Evolutionary conservation across 495 filamentous ascomycete species (phyloP).

Genomic region (Oidiodendron maius): DNA sequence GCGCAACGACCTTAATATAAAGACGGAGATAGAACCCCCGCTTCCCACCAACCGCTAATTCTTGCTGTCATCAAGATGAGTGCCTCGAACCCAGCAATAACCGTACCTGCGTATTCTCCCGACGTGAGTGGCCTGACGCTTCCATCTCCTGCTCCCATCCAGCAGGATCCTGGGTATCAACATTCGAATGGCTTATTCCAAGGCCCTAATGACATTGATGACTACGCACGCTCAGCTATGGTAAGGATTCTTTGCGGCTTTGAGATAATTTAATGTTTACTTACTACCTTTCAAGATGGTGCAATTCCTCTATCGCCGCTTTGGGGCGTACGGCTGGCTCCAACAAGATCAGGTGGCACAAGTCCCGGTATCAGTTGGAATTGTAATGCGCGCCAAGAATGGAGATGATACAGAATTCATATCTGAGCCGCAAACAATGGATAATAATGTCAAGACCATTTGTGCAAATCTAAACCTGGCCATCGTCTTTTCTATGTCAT

Average conservation of each 20-base stretch:
- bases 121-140: neutral
- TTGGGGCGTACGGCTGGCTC: neutral
- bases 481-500: slow-evolving; percentile 31
- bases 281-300: neutral
- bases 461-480: slow-evolving; percentile 22
- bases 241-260: neutral
- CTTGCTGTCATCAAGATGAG: too few species aligned
- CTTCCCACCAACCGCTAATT: too few species aligned
- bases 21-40: too few species aligned
- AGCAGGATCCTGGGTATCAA: neutral
- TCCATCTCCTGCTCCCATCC: neutral
- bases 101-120: neutral
- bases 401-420: neutral
- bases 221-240: neutral
- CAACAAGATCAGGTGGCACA: neutral
- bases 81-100: too few species aligned
- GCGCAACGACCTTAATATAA: too few species aligned
- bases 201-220: neutral
- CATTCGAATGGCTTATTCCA: neutral
- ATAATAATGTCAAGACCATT: slow-evolving; percentile 17
- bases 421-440: neutral
- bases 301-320: neutral
- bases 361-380: neutral
- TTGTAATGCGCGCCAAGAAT: neutral
- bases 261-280: neutral